These are phyloP conservation scores for Candida golubevii DNA, from an alignment of 805 yeast species.

Conservation along the genomic window DNA sequence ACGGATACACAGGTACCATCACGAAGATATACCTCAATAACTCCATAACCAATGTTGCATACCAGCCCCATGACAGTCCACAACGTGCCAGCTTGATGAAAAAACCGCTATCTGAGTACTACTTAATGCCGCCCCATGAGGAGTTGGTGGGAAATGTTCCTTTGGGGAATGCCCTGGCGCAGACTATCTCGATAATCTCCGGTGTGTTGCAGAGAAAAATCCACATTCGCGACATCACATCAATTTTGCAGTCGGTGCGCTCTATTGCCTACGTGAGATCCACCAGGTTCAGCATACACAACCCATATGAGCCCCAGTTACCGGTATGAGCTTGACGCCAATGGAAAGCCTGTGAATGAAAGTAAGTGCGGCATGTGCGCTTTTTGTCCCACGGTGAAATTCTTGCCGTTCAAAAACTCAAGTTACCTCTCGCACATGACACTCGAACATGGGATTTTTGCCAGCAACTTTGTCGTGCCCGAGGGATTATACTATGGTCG, in stretches of 20 bases:
- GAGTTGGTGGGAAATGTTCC: slow-evolving; percentile 4
- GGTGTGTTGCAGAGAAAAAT: slow-evolving; percentile 18
- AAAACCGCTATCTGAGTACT: slow-evolving; percentile 6
- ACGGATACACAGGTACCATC: slow-evolving; percentile 19
- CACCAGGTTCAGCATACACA: slow-evolving; percentile 16
- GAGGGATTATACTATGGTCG: slow-evolving; percentile 28
- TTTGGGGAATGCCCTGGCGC: not conserved
- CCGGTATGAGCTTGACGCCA: slow-evolving; percentile 23
- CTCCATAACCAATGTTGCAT: slow-evolving; percentile 13
- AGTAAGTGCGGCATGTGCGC: slow-evolving; percentile 33
- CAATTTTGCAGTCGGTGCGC: slow-evolving; percentile 17
- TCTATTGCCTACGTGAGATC: slow-evolving; percentile 23
- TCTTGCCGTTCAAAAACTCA: slow-evolving; percentile 30
- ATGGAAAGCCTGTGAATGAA: slow-evolving; percentile 20
- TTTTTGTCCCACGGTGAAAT: slow-evolving; percentile 26
- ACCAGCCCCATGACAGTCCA: slow-evolving; percentile 7
- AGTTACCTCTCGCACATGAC: slow-evolving; percentile 32
- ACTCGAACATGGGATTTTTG: slow-evolving; percentile 31
- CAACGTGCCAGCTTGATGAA: slow-evolving; percentile 1
- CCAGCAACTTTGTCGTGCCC: slow-evolving; percentile 29
- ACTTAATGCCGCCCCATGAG: slow-evolving; percentile 3
- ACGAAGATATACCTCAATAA: slow-evolving; percentile 10
- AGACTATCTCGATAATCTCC: slow-evolving; percentile 7
- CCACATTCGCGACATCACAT: slow-evolving; percentile 18
- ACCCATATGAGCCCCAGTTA: slow-evolving; percentile 32